Base-by-base conservation (phyloP, 177 flowering plant genomes). In the Telopea speciosissima region DNA sequence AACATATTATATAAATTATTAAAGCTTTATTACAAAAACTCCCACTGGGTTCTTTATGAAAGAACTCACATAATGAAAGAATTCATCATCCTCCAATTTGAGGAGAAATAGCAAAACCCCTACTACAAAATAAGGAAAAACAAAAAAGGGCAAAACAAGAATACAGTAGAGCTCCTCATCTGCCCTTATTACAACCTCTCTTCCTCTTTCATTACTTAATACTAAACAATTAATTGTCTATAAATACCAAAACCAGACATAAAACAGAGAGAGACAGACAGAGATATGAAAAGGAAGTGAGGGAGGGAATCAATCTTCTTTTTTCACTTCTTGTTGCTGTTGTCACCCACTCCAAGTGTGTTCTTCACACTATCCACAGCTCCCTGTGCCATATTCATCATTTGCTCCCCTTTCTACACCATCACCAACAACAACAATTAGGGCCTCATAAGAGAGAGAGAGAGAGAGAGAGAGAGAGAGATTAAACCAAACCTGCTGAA, bases 401-500 rank as follows among this genome's bases (percentile, higher is more conserved):
- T n/a, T 8, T 58, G 61, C 61, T n/a, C 61, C n/a, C 61, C 61
- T 8, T 8, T 49, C 54, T 49, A 49, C 54, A 49, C 11, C 54
- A 49, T 1, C 3, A 2, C 7, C 54, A 49, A 49, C 19, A 58
- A 19, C 61, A 58, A 1, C n/a, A 58, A 58, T 19, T 17, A 58
- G 61, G 10, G 22, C 61, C n/a, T 58, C 61, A 58, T 5, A 19
- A 58, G 7, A 5, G 17, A 13, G 19, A 11, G 54, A 13, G 54
- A 49, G 40, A 33, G 40, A 19, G 22, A 42, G 56, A 66, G 44
- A 36, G 40, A 36, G 40, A 36, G 40, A 36, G 40, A 36, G 40
- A 36, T n/a, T n/a, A n/a, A n/a, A n/a, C 3, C 40, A 17, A 17
- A 54, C 70, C 70, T 68, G 62, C 62, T 68, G 70, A 24, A 68